Percentiles rank a stretch among this genome's conserved stretches.
These are phyloP conservation scores for Incumbomyces delicatus DNA, from an alignment of 2,329 filamentous ascomycete genomes.

Conservation along the genomic window DNA sequence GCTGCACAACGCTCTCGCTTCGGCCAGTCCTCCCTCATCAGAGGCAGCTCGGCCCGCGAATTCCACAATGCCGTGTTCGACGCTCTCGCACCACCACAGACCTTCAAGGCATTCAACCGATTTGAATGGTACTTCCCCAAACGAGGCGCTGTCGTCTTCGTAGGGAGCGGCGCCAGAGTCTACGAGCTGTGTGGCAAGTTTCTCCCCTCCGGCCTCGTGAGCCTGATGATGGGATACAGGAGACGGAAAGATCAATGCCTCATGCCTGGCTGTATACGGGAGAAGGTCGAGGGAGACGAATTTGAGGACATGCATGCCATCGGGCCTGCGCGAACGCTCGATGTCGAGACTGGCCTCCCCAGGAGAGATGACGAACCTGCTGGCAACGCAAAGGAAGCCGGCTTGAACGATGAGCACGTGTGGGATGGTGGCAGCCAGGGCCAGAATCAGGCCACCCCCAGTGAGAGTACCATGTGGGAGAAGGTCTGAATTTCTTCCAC, in stretches of 20 bases:
- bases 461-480: constrained; percentile 21
- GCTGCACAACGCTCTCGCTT: constrained; percentile 25
- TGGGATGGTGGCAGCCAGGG: not conserved
- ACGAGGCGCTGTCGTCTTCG: constrained; percentile 56
- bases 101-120: constrained; percentile 36
- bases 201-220: constrained; percentile 67
- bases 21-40: constrained; percentile 32
- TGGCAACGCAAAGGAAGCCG: not conserved
- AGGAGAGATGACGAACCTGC: not conserved
- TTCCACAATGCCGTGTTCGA: constrained; percentile 87
- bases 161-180: constrained; percentile 72
- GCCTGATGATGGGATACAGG: constrained; percentile 83
- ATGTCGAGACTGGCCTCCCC: constrained; percentile 5
- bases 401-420: not conserved
- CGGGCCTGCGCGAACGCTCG: constrained; percentile 6
- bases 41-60: constrained; percentile 63
- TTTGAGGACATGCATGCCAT: constrained; percentile 16
- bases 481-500: constrained; percentile 13
- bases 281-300: constrained; percentile 3
- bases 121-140: constrained; percentile 32
- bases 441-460: not conserved
- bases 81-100: constrained; percentile 53
- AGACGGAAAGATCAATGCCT: constrained; percentile 37
- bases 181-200: constrained; percentile 80
- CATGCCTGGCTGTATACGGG: not conserved